Evolutionary conservation across 495 filamentous ascomycete species (phyloP), one percentile per base, ranked within the genome.

Genomic region (Sporormia fimetaria): DNA sequence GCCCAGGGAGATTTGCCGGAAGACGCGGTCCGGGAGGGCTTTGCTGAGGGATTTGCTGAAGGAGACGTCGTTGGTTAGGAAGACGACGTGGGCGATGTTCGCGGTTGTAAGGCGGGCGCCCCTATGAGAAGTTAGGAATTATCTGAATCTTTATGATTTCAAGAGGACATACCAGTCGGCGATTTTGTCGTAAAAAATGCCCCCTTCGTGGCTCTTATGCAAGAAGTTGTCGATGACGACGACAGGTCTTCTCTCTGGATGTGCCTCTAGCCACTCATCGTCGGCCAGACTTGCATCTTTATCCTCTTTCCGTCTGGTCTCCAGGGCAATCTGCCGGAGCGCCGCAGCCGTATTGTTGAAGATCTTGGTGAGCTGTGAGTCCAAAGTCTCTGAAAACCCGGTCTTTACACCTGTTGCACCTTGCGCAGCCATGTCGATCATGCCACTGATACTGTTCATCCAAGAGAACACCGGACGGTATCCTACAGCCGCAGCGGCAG

Each of bases 31-130:
- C 0, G 90, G 90, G 11, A 98, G 69, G 0, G 84, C 78, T 59
- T 83, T 88, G 55, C 81, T 78, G 1, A 98, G 69, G 5, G 83
- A 79, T 52, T 98, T 98, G 10, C 81, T 76, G 60, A 81, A 94
- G 2, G 86, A 83, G 2, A 84, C 73, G 47, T 98, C 92, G 48
- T 82, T 83, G 0, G 88, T 94, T n/a, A 98, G 69, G 66, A 96
- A 94, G 32, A 98, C 80, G 46, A 98, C 88, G 59, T 96, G 90
- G 2, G 90, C 92, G 29, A 94, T 73, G 47, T 95, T 94, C n/a
- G 74, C 71, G 3, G 81, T 78, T 0, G 86, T 85, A n/a, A 96
- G 65, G 0, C 75, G 68, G 3, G 92, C 85, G 2, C 88, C 86
- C 83, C 50, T 56, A 31, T 55, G 25, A 44, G 40, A 7, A 24